phyloP scores from a whole-genome alignment of 1,284 basidiomycete genomes.

The Ustilago vetiveriae region DNA sequence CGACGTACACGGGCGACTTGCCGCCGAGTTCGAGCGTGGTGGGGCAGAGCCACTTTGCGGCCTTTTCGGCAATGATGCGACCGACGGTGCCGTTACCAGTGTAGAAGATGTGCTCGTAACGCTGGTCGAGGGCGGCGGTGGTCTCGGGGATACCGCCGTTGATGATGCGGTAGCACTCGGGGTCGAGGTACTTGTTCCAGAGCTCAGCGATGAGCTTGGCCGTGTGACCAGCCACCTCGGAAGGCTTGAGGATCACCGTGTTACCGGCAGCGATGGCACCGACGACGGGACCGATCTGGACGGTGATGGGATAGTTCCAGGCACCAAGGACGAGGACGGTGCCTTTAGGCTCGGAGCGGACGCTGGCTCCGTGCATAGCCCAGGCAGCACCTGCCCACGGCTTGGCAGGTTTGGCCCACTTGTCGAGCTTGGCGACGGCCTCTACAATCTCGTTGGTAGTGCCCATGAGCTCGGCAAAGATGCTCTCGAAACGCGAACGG shows the following conservation, averaged over 20 bases:
- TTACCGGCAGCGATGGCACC: conserved; percentile 69
- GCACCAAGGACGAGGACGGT: conserved; percentile 70
- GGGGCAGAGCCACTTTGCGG: conserved; percentile 85
- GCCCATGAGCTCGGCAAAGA: conserved; percentile 64
- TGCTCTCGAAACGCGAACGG: conserved; percentile 68
- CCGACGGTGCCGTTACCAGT: conserved; percentile 77
- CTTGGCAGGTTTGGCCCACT: conserved; percentile 66
- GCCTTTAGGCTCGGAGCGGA: conserved; percentile 68
- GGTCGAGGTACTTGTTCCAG: conserved; percentile 82
- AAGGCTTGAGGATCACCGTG: conserved; percentile 72
- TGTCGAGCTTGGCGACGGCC: conserved; percentile 75
- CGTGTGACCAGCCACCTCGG: conserved; percentile 78
- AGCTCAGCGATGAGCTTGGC: conserved; percentile 78
- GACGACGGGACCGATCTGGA: conserved; percentile 67
- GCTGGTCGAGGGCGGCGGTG: conserved; percentile 79
- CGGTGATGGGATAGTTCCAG: conserved; percentile 65
- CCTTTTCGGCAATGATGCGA: conserved; percentile 80
- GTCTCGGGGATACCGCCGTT: conserved; percentile 81
- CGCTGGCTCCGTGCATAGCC: conserved; percentile 61
- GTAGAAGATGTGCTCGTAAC: conserved; percentile 79
- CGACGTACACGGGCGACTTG: conserved; percentile 84
- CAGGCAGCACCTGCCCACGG: conserved; percentile 64
- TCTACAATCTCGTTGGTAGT: conserved; percentile 73
- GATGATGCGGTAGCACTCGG: conserved; percentile 76
- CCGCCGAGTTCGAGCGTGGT: conserved; percentile 81